phyloP scores from a whole-genome alignment of 106 monocot species.

The Apostasia ramifera region DNA sequence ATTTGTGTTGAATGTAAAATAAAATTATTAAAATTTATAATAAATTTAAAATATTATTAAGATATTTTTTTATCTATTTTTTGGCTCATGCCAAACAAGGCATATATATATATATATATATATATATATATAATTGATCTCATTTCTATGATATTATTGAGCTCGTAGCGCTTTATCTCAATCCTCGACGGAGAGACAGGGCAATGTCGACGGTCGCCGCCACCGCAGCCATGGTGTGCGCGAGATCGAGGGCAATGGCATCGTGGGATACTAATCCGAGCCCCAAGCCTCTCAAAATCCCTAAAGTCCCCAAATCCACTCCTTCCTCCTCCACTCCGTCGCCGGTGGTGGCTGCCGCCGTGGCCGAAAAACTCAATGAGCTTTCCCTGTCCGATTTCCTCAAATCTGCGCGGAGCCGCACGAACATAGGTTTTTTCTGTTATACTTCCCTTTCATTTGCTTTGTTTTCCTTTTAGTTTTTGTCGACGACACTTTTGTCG shows the following conservation, averaged over 20 bases:
- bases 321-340: constrained; percentile 11
- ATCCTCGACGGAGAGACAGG: background rate
- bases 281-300: constrained; percentile 14
- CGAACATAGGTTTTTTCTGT: background rate
- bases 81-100: too few relatives aligned
- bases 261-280: constrained; percentile 50
- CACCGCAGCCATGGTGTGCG: constrained; percentile 8
- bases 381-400: constrained; percentile 3
- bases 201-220: background rate
- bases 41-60: too few relatives aligned
- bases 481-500: background rate
- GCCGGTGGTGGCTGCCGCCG: constrained; percentile 5
- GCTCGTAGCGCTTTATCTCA: too few relatives aligned
- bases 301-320: constrained; percentile 11
- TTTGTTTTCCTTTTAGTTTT: background rate
- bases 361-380: constrained; percentile 14
- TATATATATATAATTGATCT: too few relatives aligned
- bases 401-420: background rate
- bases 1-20: too few relatives aligned
- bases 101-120: too few relatives aligned
- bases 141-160: too few relatives aligned
- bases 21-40: too few relatives aligned
- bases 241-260: constrained; percentile 18
- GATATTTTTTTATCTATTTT: too few relatives aligned
- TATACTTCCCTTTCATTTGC: background rate